Evolutionary conservation across 2,329 filamentous ascomycete species (phyloP).

Genomic region (Aspergillus fijiensis): DNA sequence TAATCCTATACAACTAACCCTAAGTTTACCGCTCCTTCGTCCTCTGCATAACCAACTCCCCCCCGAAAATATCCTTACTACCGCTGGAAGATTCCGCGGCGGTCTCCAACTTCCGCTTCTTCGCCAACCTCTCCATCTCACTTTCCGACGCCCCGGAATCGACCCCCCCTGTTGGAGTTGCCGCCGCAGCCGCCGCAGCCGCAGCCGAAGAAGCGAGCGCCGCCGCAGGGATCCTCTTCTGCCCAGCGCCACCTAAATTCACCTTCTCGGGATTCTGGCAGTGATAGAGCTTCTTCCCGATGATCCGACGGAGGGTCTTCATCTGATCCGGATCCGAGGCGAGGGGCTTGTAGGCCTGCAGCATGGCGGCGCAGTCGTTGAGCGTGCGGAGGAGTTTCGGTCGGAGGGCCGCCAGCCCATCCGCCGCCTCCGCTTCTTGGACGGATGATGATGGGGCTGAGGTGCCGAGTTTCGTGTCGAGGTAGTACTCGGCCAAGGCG

Average conservation of each 20-base stretch:
- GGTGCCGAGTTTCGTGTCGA: slow-evolving; percentile 44
- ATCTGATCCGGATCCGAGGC: slow-evolving; percentile 41
- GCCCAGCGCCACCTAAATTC: slow-evolving; percentile 40
- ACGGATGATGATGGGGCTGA: slow-evolving; percentile 2
- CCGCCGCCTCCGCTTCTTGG: slow-evolving; percentile 9
- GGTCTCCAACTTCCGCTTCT: slow-evolving; percentile 42
- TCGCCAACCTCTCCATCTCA: slow-evolving; percentile 39
- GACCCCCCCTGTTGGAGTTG: slow-evolving; percentile 14
- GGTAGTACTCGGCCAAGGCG: slow-evolving; percentile 46
- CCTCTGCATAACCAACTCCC: slow-evolving; percentile 36
- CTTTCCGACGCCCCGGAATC: slow-evolving; percentile 34
- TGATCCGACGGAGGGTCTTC: slow-evolving; percentile 47
- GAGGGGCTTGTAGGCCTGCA: slow-evolving; percentile 41
- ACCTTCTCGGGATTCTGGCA: slow-evolving; percentile 52
- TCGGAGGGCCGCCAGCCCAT: slow-evolving; percentile 34
- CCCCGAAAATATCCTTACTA: slow-evolving; percentile 37
- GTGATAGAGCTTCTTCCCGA: slow-evolving; percentile 51
- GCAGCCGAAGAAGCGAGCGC: slow-evolving; percentile 4
- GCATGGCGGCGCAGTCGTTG: slow-evolving; percentile 38
- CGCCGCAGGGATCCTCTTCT: slow-evolving; percentile 43
- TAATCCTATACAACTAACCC: neutral
- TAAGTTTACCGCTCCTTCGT: slow-evolving; percentile 25
- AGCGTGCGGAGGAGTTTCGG: slow-evolving; percentile 40
- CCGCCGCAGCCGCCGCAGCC: slow-evolving; percentile 15
- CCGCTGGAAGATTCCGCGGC: slow-evolving; percentile 5